These are phyloP conservation scores for Saitozyma podzolica DNA, from an alignment of 768 basidiomycete genomes.

Conservation along the genomic window DNA sequence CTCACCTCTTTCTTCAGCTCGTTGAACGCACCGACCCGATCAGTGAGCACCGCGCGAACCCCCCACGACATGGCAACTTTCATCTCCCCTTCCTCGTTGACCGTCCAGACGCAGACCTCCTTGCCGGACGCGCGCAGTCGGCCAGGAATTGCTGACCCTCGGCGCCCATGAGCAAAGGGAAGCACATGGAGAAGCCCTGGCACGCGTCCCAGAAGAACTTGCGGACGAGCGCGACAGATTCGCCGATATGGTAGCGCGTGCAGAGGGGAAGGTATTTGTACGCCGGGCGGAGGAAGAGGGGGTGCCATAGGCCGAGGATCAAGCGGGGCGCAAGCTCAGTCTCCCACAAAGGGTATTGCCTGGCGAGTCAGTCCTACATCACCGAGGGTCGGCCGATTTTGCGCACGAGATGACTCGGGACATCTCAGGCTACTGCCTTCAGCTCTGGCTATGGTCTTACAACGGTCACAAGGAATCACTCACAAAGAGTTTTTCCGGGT, in stretches of 20 bases:
- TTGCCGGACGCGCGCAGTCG: slow-evolving; percentile 49
- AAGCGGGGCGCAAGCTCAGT: slow-evolving; percentile 46
- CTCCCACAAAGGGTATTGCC: slow-evolving; percentile 31
- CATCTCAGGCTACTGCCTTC: slow-evolving; percentile 52
- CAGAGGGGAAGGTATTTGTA: slow-evolving; percentile 45
- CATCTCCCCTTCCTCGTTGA: slow-evolving; percentile 52
- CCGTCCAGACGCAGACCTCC: slow-evolving; percentile 52
- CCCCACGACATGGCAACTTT: slow-evolving; percentile 46
- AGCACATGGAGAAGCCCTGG: slow-evolving; percentile 49
- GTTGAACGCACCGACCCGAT: slow-evolving; percentile 43
- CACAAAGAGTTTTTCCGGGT: slow-evolving; percentile 49
- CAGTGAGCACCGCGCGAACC: slow-evolving; percentile 51
- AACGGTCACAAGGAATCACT: slow-evolving; percentile 64
- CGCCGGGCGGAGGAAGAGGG: slow-evolving; percentile 50
- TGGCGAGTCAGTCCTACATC: too few relatives aligned
- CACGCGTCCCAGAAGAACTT: slow-evolving; percentile 51
- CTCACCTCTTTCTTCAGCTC: slow-evolving; percentile 45
- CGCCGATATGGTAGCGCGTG: slow-evolving; percentile 51
- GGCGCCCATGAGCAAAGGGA: slow-evolving; percentile 43
- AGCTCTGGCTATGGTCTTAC: too few relatives aligned
- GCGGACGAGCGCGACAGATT: slow-evolving; percentile 42
- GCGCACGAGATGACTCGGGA: slow-evolving; percentile 43
- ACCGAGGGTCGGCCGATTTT: too few relatives aligned
- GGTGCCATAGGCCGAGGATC: slow-evolving; percentile 54
- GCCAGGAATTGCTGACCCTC: slow-evolving; percentile 48